These are phyloP conservation scores for Lentinula novae-zelandiae DNA, from an alignment of 1,284 basidiomycete species.

Conservation along the genomic window DNA sequence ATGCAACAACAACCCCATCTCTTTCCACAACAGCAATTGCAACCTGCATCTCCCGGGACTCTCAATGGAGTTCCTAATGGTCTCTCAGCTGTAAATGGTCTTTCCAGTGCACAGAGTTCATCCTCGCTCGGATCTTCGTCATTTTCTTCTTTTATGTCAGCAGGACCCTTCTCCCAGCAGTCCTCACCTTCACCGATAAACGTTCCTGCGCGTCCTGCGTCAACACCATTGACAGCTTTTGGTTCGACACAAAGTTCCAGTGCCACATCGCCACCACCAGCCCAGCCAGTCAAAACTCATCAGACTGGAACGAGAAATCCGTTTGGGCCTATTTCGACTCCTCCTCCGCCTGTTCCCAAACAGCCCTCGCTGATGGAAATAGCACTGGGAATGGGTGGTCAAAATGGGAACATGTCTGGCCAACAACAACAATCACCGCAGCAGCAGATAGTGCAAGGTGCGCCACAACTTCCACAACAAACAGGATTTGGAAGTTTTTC, in stretches of 20 bases:
- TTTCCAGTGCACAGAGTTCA: constrained; percentile 4
- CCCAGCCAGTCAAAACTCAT: constrained; percentile 76
- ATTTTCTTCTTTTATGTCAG: constrained; percentile 16
- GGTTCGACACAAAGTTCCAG: constrained; percentile 21
- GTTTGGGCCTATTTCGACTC: constrained; percentile 75
- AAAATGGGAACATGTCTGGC: constrained; percentile 8
- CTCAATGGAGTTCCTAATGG: constrained; percentile 13
- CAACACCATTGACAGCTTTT: constrained; percentile 55
- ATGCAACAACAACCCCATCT: constrained; percentile 1
- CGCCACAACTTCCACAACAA: constrained; percentile 10
- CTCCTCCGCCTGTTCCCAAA: constrained; percentile 71
- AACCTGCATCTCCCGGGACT: constrained; percentile 5
- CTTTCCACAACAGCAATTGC: constrained; percentile 15
- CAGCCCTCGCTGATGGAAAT: constrained; percentile 82
- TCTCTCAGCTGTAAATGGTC: constrained; percentile 13
- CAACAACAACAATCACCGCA: constrained; percentile 27
- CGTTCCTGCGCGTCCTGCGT: constrained; percentile 57
- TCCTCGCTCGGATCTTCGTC: constrained; percentile 17
- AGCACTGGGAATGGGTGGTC: constrained; percentile 44
- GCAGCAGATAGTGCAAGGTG: constrained; percentile 26
- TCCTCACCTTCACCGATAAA: constrained; percentile 13
- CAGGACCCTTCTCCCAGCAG: constrained; percentile 14
- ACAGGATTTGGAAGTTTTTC: constrained; percentile 27
- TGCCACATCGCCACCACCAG: constrained; percentile 36
- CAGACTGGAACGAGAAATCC: constrained; percentile 95